Evolutionary conservation across 441 rosid genomes (phyloP), one percentile per base, ranked within the genome.

Genomic region (Mallotus repandus): DNA sequence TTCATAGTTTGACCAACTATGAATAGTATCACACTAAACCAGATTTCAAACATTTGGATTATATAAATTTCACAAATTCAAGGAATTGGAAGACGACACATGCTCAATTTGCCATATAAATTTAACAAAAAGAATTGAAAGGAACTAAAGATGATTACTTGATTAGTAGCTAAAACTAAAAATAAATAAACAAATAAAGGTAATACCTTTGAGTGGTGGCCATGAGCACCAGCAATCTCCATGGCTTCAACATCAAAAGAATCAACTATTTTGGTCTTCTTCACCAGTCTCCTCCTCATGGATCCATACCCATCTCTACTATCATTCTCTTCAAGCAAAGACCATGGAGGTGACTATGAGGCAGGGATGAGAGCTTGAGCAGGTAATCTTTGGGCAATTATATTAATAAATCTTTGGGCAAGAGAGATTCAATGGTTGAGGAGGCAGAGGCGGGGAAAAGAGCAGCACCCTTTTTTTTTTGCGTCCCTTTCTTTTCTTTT

Each of bases 171-270:
- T 92, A 25, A 25, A 25, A 25, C 92, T 21, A 35, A 80, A 71
- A 71, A 58, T 76, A 71, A 45, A 45, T 7, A 45, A 1, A 45
- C 0, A 45, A 25, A 25, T 7, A 45, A 45, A 45, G 11, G 43
- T 32, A 22, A 11, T 69, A 91, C 97, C 94, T 93, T 95, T 22
- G 82, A 71, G 74, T 61, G 76, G 70, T 86, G 90, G 55, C 74
- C 78, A 72, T 80, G 85, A 81, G 85, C 85, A 77, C 87, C 88
- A 68, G 89, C 85, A 80, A 95, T 81, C 77, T 89, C 99, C 29
- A 95, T 91, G 68, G 99, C 95, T 84, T 93, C 98, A 72, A 93
- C 99, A 82, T 95, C 99, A 67, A 95, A 85, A 81, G 97, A 93
- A 81, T 95, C 90, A 70, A 68, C 87, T 84, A 94, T 86, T 67